A percentile compares a stretch with the other conserved stretches of the same genome.
phyloP scores from a whole-genome alignment of 352 stramenopile species.

The Phytopythium chamaehyphon region DNA sequence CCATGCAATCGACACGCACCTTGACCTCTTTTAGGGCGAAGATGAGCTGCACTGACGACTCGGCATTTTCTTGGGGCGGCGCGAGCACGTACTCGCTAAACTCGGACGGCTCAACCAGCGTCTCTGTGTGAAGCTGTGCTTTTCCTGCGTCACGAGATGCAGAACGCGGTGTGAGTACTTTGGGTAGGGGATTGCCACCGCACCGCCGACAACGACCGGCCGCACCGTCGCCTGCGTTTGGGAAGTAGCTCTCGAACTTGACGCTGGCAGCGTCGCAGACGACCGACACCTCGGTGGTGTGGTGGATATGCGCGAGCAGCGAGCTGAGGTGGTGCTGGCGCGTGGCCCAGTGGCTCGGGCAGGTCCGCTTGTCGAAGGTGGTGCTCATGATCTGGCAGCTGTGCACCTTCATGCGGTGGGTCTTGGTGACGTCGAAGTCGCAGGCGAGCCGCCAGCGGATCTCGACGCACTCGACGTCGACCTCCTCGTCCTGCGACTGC shows the following conservation, averaged over 20 bases:
- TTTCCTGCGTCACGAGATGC: constrained; percentile 27
- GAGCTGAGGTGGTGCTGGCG: constrained; percentile 74
- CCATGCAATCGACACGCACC: constrained; percentile 25
- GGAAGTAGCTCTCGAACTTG: constrained; percentile 81
- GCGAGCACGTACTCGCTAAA: constrained; percentile 71
- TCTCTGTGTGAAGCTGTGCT: constrained; percentile 79
- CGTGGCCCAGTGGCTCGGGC: constrained; percentile 49
- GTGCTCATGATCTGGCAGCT: constrained; percentile 73
- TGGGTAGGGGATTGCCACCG: too few relatives aligned
- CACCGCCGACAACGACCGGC: background rate
- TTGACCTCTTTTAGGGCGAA: constrained; percentile 83
- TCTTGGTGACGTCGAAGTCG: constrained; percentile 87
- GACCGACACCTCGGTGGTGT: constrained; percentile 74
- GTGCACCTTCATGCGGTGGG: constrained; percentile 79
- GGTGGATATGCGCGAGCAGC: constrained; percentile 74
- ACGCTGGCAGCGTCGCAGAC: constrained; percentile 58
- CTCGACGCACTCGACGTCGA: constrained; percentile 61
- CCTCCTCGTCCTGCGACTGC: constrained; percentile 27
- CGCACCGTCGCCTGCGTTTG: constrained; percentile 40
- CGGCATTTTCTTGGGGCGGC: constrained; percentile 24
- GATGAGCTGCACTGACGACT: constrained; percentile 67
- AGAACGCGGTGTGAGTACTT: background rate
- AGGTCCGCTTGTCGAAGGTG: constrained; percentile 60
- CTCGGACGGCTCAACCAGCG: constrained; percentile 68
- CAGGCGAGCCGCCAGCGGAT: constrained; percentile 66